Evolutionary conservation across 2,329 filamentous ascomycete genomes (phyloP), one percentile per base, ranked within the genome.

Genomic region (Truncatella angustata): DNA sequence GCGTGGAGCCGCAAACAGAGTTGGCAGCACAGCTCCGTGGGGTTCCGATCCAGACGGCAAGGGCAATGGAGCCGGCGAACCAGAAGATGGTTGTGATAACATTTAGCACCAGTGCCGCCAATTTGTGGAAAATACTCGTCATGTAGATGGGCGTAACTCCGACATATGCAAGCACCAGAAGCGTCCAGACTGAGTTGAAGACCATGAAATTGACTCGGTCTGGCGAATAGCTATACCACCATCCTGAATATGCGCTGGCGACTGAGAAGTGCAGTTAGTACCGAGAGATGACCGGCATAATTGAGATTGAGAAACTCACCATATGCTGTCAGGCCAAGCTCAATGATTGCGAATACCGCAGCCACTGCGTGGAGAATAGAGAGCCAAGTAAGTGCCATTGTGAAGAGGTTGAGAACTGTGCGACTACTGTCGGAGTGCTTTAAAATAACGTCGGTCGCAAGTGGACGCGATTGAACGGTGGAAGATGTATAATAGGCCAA

Each of bases 41-140:
- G 14, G 80, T 76, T 49, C 81, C 80, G 52, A 91, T 70, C 51
- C 77, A 76, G 18, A 84, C 86, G 0, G 87, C 90, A 10, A 92
- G 70, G 0, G 90, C 90, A 58, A 95, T 85, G 62, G 91, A 88
- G 5, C 90, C 91, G 1, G 87, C 86, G 65, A 97, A 94, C 91
- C 91, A 96, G 75, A 95, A 95, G 52, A 95, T 77, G 72, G 87
- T 86, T 9, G 90, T 94, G 21, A 94, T 59, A 43, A 75, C 76
- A 63, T 95, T 88, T 28, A 90, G 76, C 1, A 63, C 84, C 16
- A 92, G 74, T 14, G 91, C 81, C 40, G 78, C 82, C 47, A 83
- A 81, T 49, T 78, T 80, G 68, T 90, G 83, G 61, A 85, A 85
- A 10, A 84, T 61, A 21, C 74, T 73, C 3, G 80, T 76, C 61